Evolutionary conservation across 257 asterid genomes (phyloP), one percentile per base, ranked within the genome.

Genomic region (Sherardia arvensis): DNA sequence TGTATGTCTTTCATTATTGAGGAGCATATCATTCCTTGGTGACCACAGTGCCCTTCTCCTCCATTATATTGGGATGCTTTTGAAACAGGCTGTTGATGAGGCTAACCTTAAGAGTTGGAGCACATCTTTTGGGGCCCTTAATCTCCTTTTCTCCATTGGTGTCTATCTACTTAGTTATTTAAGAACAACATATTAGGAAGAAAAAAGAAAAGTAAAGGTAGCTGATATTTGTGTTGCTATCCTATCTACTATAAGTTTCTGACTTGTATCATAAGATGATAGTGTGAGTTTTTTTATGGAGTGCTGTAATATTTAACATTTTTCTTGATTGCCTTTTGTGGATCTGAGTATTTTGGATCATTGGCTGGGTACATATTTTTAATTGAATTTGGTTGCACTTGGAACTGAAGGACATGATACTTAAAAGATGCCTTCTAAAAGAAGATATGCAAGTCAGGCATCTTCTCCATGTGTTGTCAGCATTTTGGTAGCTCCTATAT

Each of bases 11-110:
- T 47, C 38, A 67, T 38, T 59, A 53, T 53, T 53, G 55, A 49
- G 6, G 25, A 49, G 7, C 55, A n/a, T 49, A 49, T 69, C 25
- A 49, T 49, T 21, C 62, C 34, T 60, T 34, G 61, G 63, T 67
- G 69, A 65, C 74, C 76, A 55, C 60, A 10, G 1, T 55, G 29
- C 34, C 27, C 64, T 40, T 4, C 48, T 40, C 48, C 48, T 54
- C 61, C 65, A 73, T 67, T 72, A 66, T 61, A 66, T 27, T 43
- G 49, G 38, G 57, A 36, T 74, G 75, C 79, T 66, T 74, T 74
- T 61, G 26, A 56, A 22, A 48, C 66, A 59, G 66, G 64, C 57
- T 36, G 63, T 28, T 65, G 63, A 30, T 20, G 61, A 29, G n/a
- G 28, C 49, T n/a, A 43, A 43, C 49, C 49, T 43, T 43, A 20